Evolutionary conservation across 768 basidiomycete genomes (phyloP), one percentile per base, ranked within the genome.

Genomic region (Podaxis sp.): DNA sequence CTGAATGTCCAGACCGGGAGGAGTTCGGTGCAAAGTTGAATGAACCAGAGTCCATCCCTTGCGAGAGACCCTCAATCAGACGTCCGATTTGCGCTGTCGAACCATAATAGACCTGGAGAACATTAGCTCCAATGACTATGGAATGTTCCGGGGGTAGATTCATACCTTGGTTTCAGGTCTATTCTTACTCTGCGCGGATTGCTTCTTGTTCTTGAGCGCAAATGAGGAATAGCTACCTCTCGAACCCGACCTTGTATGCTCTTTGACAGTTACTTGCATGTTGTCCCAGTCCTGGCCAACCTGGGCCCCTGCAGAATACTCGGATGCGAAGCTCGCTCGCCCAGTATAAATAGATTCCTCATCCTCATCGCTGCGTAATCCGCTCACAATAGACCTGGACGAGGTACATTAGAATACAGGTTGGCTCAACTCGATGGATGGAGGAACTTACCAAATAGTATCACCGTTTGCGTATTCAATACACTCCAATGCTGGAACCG

Each of bases 381-480:
- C 89, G 68, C 93, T 92, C 53, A 95, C 90, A 67, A 94, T 89
- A 65, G 86, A 87, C 91, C 91, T 90, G 42, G 17, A 44, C 69
- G 54, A 39, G 52, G 19, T 61, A 63, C 59, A 57, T 67, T 66
- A 71, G 65, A 65, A 70, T 62, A 55, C 42, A 33, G 48, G 52
- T 33, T 24, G 57, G 55, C 36, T 38, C 4, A 63, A 52, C 38
- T 61, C 22, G 42, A 19, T 19, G 17, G 44, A 40, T 54, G 39
- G 65, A 51, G 52, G 26, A 66, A 79, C 86, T 63, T 59, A 91
- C 93, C 93, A 95, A 64, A 95, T 87, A 7, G 90, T 92, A 71
- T 93, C 87, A 24, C 93, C 93, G 70, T 93, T 93, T n/a, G 90
- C 89, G 69, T 93, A 76, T 70, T 94, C 89, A 59, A 94, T 81